These are phyloP conservation scores for Backusella tarrabulga DNA, from an alignment of 192 early-diverging fungal species.

Conservation along the genomic window DNA sequence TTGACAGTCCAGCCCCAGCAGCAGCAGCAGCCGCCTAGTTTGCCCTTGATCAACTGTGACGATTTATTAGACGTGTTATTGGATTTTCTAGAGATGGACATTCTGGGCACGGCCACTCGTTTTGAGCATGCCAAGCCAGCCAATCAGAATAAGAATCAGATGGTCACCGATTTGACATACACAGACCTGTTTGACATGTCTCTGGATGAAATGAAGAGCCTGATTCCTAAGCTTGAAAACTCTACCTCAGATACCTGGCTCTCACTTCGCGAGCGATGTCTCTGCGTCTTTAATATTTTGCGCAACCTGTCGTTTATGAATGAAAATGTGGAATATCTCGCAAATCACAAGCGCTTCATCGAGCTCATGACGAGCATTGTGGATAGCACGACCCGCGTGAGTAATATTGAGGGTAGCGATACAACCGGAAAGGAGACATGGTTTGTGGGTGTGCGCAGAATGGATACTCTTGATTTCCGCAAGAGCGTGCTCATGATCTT, in stretches of 20 bases:
- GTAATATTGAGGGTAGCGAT: slow-evolving; percentile 12
- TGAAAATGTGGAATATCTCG: slow-evolving; percentile 47
- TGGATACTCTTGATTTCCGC: slow-evolving; percentile 58
- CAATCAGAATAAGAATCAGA: slow-evolving; percentile 5
- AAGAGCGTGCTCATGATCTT: slow-evolving; percentile 65
- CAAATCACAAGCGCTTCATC: slow-evolving; percentile 45
- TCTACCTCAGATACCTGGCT: slow-evolving; percentile 36
- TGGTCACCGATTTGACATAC: slow-evolving; percentile 33
- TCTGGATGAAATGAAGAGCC: slow-evolving; percentile 48
- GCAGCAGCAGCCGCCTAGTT: slow-evolving; percentile 23
- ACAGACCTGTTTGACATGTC: slow-evolving; percentile 50
- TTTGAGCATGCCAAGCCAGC: neutral
- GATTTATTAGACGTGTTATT: slow-evolving; percentile 67
- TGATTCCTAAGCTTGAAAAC: slow-evolving; percentile 35
- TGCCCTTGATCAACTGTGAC: slow-evolving; percentile 45
- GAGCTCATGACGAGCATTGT: slow-evolving; percentile 33
- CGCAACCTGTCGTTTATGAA: slow-evolving; percentile 56
- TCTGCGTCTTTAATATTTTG: slow-evolving; percentile 50
- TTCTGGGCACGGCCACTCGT: slow-evolving; percentile 20
- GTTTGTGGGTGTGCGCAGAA: slow-evolving; percentile 36
- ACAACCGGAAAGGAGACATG: slow-evolving; percentile 11
- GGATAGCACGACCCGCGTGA: slow-evolving; percentile 9
- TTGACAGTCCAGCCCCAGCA: slow-evolving; percentile 52
- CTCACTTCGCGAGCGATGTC: slow-evolving; percentile 46
- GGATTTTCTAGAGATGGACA: slow-evolving; percentile 53